Evolutionary conservation across 1,284 basidiomycete species (phyloP).

Genomic region (Pseudozyma sp.): DNA sequence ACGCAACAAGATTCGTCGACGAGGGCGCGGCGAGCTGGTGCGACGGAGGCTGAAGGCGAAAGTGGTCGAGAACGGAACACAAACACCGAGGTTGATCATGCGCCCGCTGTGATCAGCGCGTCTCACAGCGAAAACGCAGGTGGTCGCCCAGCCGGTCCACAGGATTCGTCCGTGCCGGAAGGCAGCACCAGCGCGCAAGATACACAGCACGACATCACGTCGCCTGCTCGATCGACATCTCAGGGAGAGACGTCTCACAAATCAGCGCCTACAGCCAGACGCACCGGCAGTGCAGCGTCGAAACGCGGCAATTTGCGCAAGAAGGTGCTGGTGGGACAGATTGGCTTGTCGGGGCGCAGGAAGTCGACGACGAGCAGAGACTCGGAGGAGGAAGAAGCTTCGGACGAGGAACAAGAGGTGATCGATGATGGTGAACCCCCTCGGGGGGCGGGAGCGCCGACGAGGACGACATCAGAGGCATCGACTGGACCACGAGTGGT

Average conservation of each 20-base stretch:
- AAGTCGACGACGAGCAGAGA: slow-evolving; percentile 7
- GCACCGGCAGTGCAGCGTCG: slow-evolving; percentile 4
- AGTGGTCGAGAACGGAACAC: neutral
- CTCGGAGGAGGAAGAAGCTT: slow-evolving; percentile 11
- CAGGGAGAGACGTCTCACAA: neutral
- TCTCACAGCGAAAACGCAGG: slow-evolving; percentile 9
- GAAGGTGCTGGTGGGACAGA: slow-evolving; percentile 45
- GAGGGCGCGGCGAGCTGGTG: slow-evolving; percentile 3
- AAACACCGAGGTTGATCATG: neutral
- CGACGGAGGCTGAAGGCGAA: neutral
- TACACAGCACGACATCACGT: slow-evolving; percentile 7
- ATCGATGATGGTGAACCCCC: neutral
- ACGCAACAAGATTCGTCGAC: slow-evolving; percentile 15
- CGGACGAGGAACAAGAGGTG: slow-evolving; percentile 8
- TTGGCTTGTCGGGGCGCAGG: slow-evolving; percentile 33
- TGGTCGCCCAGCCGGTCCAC: slow-evolving; percentile 16
- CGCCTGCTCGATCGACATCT: neutral
- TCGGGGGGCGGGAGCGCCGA: neutral
- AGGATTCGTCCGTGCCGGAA: slow-evolving; percentile 34
- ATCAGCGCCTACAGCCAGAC: slow-evolving; percentile 5
- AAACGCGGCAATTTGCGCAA: slow-evolving; percentile 40
- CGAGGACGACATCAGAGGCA: slow-evolving; percentile 7
- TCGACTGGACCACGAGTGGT: slow-evolving; percentile 33
- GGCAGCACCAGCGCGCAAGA: slow-evolving; percentile 41
- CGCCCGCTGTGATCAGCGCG: slow-evolving; percentile 20